phyloP scores from a whole-genome alignment of 2,329 filamentous ascomycete genomes.

The Alternaria angustiovoidea region DNA sequence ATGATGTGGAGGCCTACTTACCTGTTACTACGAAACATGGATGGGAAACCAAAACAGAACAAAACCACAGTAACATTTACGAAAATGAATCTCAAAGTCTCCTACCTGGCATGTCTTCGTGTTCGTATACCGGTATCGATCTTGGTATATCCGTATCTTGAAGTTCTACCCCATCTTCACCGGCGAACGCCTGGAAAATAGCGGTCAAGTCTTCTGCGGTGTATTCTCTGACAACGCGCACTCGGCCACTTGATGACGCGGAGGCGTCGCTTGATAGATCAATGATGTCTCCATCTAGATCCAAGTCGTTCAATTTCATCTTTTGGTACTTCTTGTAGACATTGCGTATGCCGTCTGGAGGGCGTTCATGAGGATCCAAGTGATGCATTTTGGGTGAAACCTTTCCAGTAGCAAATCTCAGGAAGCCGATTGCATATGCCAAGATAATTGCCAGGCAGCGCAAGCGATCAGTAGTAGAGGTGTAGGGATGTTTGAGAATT shows the following conservation, averaged over 20 bases:
- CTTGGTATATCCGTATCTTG: constrained; percentile 5
- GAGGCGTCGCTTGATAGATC: constrained; percentile 45
- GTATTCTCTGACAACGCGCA: constrained; percentile 35
- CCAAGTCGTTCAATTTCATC: constrained; percentile 60
- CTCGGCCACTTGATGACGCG: constrained; percentile 30
- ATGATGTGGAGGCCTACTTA: constrained; percentile 77
- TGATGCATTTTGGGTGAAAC: constrained; percentile 26
- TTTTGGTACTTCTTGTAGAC: constrained; percentile 80
- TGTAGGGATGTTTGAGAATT: not conserved
- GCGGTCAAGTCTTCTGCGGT: constrained; percentile 28
- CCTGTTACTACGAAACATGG: constrained; percentile 1
- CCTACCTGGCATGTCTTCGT: constrained; percentile 73
- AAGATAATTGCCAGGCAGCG: too few species aligned
- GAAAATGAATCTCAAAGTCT: not conserved
- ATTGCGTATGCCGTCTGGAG: constrained; percentile 72
- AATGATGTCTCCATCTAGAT: constrained; percentile 57
- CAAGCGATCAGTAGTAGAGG: not conserved
- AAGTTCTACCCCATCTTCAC: constrained; percentile 11
- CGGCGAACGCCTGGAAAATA: constrained; percentile 37
- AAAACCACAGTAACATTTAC: not conserved
- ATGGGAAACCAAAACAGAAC: not conserved
- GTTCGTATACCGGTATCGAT: constrained; percentile 63
- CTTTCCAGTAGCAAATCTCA: not conserved
- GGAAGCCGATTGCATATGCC: too few species aligned
- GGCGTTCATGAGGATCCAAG: constrained; percentile 79